These are phyloP conservation scores for Cryptococcus neoformans DNA, from an alignment of 1,284 basidiomycete species.

Conservation along the genomic window DNA sequence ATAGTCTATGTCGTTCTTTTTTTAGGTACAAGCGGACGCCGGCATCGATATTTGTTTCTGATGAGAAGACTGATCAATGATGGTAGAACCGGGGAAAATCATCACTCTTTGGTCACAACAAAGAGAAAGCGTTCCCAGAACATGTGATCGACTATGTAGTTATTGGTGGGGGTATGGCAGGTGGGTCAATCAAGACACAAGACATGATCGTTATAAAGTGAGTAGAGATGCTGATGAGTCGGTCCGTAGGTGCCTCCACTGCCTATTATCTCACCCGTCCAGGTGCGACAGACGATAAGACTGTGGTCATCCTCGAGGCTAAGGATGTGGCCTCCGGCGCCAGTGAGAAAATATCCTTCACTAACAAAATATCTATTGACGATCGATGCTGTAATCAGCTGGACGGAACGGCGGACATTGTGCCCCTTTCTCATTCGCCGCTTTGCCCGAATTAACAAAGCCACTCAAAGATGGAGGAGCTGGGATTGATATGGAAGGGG, in stretches of 20 bases:
- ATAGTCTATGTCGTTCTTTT: background rate
- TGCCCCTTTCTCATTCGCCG: slow-evolving; percentile 26
- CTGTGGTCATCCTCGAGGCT: slow-evolving; percentile 29
- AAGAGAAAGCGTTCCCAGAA: slow-evolving; percentile 12
- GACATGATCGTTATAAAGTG: background rate
- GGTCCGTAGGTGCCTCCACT: slow-evolving; percentile 18
- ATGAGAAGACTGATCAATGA: no score
- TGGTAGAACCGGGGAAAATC: slow-evolving; percentile 18
- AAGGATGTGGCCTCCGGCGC: slow-evolving; percentile 40
- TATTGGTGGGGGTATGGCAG: slow-evolving; percentile 25
- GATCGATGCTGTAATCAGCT: slow-evolving; percentile 10
- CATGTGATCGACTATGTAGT: slow-evolving; percentile 24
- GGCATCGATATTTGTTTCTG: background rate
- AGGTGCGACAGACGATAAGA: slow-evolving; percentile 23
- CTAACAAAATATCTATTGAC: background rate
- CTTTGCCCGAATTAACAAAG: slow-evolving; percentile 13
- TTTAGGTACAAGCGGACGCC: no score
- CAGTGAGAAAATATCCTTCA: slow-evolving; percentile 13
- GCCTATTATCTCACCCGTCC: slow-evolving; percentile 33
- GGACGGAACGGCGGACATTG: slow-evolving; percentile 45
- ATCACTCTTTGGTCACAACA: slow-evolving; percentile 24
- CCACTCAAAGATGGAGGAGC: slow-evolving; percentile 33
- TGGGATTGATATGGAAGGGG: slow-evolving; percentile 44
- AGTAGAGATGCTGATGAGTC: no score
- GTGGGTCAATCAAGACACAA: background rate